Evolutionary conservation across 2,329 filamentous ascomycete species (phyloP), one percentile per base, ranked within the genome.

Genomic region (Pseudogymnoascus sp.): DNA sequence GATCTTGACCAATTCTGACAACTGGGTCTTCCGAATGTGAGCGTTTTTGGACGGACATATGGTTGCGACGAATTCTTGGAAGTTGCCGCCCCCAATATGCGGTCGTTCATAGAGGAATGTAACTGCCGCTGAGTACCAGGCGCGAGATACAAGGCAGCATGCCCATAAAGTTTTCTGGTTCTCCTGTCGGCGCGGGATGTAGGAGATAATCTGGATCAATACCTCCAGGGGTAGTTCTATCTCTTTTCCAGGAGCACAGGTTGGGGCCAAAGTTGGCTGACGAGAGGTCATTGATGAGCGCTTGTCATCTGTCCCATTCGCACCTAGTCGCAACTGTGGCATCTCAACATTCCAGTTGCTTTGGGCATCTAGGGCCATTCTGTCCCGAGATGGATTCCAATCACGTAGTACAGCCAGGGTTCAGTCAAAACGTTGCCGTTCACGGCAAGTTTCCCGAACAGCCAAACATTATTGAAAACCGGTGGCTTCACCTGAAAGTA

Each of bases 11-110:
- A 71, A 59, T 1, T 63, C 55, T 1, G 69, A 64, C 4, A 72
- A 63, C 1, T 68, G 60, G 6, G 67, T 68, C 39, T 65, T 63
- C 18, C 66, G 66, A n/a, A 71, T 68, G 35, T 71, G 68, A 2
- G 70, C 70, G 63, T 71, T 71, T 59, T 71, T 71, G 28, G 70
- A 71, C 10, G 70, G 70, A 60, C 70, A 72, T 7, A 72, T 63
- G 2, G 70, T 71, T 4, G 35, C 60, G 13, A 71, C 67, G 59
- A 72, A 72, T 37, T 60, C 33, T 15, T 64, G 61, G 63, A 71
- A 71, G 59, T 71, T 71, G 6, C 61, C 57, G 2, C 69, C 68
- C 19, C 59, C 63, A 9, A 72, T 61, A 52, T 65, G 64, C 1
- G 70, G 70, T 6, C 61, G 63, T 18, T 62, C 57, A 48, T 72